Conservation (phyloP, 495 filamentous ascomycete genomes). For the Talaromyces proteolyticus region DNA sequence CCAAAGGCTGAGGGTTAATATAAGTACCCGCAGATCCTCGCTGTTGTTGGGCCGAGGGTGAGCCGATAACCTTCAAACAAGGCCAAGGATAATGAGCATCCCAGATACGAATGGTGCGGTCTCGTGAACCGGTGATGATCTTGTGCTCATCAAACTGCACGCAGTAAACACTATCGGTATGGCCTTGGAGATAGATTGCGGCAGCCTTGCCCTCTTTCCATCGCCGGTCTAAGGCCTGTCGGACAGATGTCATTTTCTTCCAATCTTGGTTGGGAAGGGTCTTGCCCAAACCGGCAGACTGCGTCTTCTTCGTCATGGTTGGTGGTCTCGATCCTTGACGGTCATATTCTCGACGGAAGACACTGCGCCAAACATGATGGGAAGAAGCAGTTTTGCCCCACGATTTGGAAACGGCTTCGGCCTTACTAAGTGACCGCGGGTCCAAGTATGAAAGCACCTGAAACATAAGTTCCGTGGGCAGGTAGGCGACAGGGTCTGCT, state of each 20-base stretch:
- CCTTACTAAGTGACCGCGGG: constrained; percentile 54
- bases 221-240: constrained; percentile 64
- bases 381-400: constrained; percentile 62
- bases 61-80: constrained; percentile 74
- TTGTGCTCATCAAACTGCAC: constrained; percentile 97
- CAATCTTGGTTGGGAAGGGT: constrained; percentile 58
- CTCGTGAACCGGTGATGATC: constrained; percentile 93
- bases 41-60: constrained; percentile 21
- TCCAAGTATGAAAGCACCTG: constrained; percentile 70
- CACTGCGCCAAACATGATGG: constrained; percentile 69
- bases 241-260: constrained; percentile 77
- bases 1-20: constrained; percentile 27
- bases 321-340: constrained; percentile 30
- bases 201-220: constrained; percentile 76
- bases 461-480: constrained; percentile 69
- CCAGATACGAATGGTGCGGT: constrained; percentile 93
- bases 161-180: constrained; percentile 93
- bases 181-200: constrained; percentile 84
- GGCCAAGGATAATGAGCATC: constrained; percentile 75
- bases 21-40: constrained; percentile 25
- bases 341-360: constrained; percentile 65
- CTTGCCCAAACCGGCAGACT: constrained; percentile 45
- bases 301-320: constrained; percentile 32
- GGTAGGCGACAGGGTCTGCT: constrained; percentile 57
- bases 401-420: constrained; percentile 52